phyloP scores from a whole-genome alignment of 768 basidiomycete genomes.

The Epithele typhae region DNA sequence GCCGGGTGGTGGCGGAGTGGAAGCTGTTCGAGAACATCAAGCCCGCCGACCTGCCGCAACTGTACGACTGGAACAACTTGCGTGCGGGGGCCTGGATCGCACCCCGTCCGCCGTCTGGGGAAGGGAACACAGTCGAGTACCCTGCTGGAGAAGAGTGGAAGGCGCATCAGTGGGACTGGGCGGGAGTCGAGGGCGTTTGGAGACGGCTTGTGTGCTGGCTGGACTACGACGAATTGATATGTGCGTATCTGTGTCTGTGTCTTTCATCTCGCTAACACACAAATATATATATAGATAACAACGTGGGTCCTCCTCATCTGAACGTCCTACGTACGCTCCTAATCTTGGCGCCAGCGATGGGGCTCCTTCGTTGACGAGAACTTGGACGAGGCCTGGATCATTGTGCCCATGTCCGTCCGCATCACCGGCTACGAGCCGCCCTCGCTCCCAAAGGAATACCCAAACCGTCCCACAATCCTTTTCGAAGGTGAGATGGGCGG shows the following conservation, averaged over 20 bases:
- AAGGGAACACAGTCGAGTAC: background rate
- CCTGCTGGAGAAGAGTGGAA: background rate
- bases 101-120: background rate
- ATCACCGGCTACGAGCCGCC: conserved; percentile 23
- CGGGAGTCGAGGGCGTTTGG: conserved; percentile 23
- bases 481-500: conserved; percentile 40
- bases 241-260: conserved; percentile 7
- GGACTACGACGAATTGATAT: conserved; percentile 17
- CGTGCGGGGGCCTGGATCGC: conserved; percentile 6
- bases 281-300: conserved; percentile 6
- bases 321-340: background rate
- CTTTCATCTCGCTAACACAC: too few relatives aligned
- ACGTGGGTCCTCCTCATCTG: conserved; percentile 11
- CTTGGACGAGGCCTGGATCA: conserved; percentile 43
- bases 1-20: conserved; percentile 8
- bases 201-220: conserved; percentile 24
- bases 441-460: conserved; percentile 14
- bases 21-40: background rate
- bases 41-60: background rate
- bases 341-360: background rate
- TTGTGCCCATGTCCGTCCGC: conserved; percentile 49
- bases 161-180: conserved; percentile 22
- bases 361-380: conserved; percentile 7
- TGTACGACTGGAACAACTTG: conserved; percentile 7
- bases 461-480: conserved; percentile 46